phyloP scores from a whole-genome alignment of 2,329 filamentous ascomycete genomes.

The Pestalotiopsis sp. region DNA sequence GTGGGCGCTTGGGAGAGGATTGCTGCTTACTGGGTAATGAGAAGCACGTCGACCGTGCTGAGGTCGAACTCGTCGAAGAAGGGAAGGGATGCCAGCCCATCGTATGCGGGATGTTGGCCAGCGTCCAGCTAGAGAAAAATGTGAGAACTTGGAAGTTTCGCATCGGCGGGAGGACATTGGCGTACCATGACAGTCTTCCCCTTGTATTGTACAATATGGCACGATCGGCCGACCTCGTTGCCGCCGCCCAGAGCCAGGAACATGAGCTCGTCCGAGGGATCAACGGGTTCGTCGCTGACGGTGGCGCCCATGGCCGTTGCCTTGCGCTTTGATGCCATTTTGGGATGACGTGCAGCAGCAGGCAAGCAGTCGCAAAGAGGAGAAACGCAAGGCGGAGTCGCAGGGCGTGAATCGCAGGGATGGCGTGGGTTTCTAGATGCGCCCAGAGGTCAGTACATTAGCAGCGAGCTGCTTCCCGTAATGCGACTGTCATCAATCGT shows the following conservation, averaged over 20 bases:
- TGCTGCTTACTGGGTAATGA: constrained; percentile 95
- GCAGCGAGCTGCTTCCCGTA: not conserved
- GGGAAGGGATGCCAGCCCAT: constrained; percentile 88
- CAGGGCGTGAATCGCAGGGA: not conserved
- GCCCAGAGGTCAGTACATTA: not conserved
- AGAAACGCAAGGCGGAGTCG: not conserved
- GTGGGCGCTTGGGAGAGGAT: not conserved
- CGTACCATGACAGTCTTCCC: constrained; percentile 98
- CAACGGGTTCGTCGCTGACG: constrained; percentile 79
- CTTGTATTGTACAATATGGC: constrained; percentile 98
- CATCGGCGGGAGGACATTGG: not conserved
- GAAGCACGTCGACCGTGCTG: constrained; percentile 92
- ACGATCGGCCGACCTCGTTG: constrained; percentile 95
- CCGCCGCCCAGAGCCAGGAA: constrained; percentile 93
- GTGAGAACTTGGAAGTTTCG: not conserved
- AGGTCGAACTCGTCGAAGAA: constrained; percentile 99
- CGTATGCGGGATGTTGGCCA: constrained; percentile 94
- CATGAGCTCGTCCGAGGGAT: constrained; percentile 90
- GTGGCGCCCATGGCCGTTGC: constrained; percentile 71
- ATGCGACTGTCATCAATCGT: not conserved
- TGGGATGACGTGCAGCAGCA: not conserved
- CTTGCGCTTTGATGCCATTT: constrained; percentile 94
- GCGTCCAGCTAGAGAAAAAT: constrained; percentile 76
- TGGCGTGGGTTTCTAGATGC: not conserved
- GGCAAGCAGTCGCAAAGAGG: not conserved